phyloP scores from a whole-genome alignment of 192 early-diverging fungal species.

The Coemansia sp. region DNA sequence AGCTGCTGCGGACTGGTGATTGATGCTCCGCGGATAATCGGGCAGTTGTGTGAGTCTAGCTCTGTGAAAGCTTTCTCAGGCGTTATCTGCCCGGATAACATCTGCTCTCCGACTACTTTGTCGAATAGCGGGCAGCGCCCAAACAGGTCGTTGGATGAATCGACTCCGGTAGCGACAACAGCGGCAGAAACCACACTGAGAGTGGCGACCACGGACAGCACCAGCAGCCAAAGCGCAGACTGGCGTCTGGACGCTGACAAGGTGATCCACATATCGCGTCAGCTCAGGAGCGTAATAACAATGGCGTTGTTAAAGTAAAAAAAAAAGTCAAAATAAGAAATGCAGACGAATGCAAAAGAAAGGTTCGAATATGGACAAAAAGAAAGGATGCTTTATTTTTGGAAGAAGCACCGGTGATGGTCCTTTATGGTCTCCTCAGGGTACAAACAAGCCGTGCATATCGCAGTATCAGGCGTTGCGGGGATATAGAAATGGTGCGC shows the following conservation, averaged over 20 bases:
- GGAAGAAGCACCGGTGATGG: neutral
- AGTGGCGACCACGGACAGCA: conserved; percentile 1
- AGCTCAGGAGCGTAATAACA: neutral
- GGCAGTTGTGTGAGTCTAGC: conserved; percentile 50
- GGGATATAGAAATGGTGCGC: neutral
- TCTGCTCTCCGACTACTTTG: conserved; percentile 30
- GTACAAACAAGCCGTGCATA: neutral
- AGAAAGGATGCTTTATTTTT: neutral
- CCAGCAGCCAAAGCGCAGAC: neutral
- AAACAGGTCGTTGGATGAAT: conserved; percentile 11
- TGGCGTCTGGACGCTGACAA: neutral
- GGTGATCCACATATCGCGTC: neutral
- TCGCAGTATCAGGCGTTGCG: neutral
- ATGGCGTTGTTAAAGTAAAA: neutral
- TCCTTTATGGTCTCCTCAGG: neutral
- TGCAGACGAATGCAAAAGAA: neutral
- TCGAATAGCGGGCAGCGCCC: conserved; percentile 47
- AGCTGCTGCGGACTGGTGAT: conserved; percentile 47
- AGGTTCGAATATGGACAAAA: neutral
- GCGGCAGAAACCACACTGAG: neutral
- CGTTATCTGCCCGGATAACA: conserved; percentile 38
- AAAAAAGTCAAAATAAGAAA: neutral
- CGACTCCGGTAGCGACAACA: neutral
- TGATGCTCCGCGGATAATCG: conserved; percentile 48
- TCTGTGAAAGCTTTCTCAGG: conserved; percentile 48